Base-by-base conservation (phyloP, 169 alveolate genomes). In the Perkinsus olseni region DNA sequence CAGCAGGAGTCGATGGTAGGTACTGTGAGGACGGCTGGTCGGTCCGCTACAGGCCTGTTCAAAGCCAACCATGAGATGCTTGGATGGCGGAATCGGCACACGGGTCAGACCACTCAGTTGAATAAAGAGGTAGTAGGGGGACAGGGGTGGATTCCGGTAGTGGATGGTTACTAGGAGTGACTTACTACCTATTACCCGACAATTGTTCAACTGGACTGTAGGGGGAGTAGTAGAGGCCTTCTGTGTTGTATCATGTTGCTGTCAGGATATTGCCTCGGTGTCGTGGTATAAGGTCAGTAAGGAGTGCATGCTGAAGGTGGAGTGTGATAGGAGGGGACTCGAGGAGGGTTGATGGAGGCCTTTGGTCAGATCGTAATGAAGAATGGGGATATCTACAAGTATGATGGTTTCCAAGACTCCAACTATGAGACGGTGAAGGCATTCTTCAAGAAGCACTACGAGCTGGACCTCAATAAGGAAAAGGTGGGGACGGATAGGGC, bases 31-130 rank as follows among this genome's bases (percentile, higher is more conserved):
- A 62, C 28, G 34, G 82, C 82, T 3, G 82, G 82, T 24, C 82
- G 82, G 34, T 62, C 82, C 31, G 82, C 82, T 0, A 13, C 28
- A 6, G 95, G 95, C 28, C 91, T 94, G 74, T 94, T 94, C 93
- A 94, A 94, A 31, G 95, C 95, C 17, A 94, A 94, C 40, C 92
- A 92, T 45, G 95, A 94, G 38, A 91, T 94, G 91, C 93, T 94
- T 39, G 95, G 95, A 6, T 94, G 95, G 95, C 91, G 93, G 91
- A 94, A 94, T 74, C 91, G 74, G 91, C 82, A 94, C 34, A 94
- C 95, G 31, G 93, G 93, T 39, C 94, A 94, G 93, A 94, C 95
- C 48, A 92, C 91, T 92, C 95, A 94, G 62, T 92, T 92, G 92
- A 94, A 94, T 62, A 94, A 94, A 37, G 95, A 94, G 36, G 95